Evolutionary conservation across 192 early-diverging fungal species (phyloP), one percentile per base, ranked within the genome.

Genomic region (Jimgerdemannia lactiflua): DNA sequence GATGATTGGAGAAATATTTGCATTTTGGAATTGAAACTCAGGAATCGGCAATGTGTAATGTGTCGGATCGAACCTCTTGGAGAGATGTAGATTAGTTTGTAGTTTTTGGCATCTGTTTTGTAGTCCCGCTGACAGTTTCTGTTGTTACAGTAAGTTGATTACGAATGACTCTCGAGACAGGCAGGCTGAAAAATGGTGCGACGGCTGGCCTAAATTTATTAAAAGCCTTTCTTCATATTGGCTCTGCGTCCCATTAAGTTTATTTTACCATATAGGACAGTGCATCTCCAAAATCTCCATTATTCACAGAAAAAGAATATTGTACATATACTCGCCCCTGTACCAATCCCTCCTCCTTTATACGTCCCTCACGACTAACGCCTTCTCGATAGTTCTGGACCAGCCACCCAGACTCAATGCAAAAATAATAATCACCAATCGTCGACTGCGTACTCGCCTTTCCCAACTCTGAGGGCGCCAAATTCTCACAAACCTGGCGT

Each of bases 1-100:
- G 94, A 94, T 75, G 97, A 99, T 77, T 78, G 96, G 64, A 87
- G 94, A 76, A 88, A 89, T 74, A 95, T 80, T 96, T 96, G 77
- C 90, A 29, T 29, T 1, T 29, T 1, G 29, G 29, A 29, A 29
- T 29, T 29, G 29, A 29, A 29, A 29, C 87, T 79, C 92, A 91
- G 78, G 81, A 90, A 75, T 71, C 89, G 4, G 76, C 80, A 29
- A 29, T 29, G 81, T 84, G 81, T 59, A 82, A 88, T 3, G 29
- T 29, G 29, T 29, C 29, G 29, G 29, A 29, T 29, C 29, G 29
- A 29, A 29, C 29, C 29, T 29, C 29, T 29, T 29, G 29, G 29
- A 29, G 29, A 29, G 29, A 29, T 29, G 29, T 29, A 29, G 29
- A 29, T 29, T 29, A n/a, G n/a, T n/a, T n/a, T n/a, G n/a, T n/a